Conservation (phyloP, 2,329 filamentous ascomycete species). For the Fusarium haematococcum region DNA sequence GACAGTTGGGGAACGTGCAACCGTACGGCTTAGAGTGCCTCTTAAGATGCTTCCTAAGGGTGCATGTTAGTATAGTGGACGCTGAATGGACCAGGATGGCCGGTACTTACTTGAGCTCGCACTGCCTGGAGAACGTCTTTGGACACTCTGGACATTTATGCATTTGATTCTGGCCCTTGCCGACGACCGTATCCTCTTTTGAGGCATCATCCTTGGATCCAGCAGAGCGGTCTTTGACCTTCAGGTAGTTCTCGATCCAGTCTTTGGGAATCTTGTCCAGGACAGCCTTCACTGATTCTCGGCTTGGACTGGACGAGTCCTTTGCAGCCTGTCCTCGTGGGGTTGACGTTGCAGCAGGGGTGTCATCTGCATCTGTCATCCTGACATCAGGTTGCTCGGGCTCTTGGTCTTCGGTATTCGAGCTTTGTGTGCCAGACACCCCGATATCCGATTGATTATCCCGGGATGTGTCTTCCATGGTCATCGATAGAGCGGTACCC, state of each 20-base stretch:
- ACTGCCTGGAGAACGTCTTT: conserved; percentile 62
- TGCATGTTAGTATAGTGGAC: conserved; percentile 35
- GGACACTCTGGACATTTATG: conserved; percentile 54
- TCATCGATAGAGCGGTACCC: background rate
- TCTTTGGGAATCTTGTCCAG: conserved; percentile 48
- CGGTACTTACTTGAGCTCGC: conserved; percentile 67
- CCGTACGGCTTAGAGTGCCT: conserved; percentile 84
- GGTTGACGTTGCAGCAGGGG: conserved; percentile 2
- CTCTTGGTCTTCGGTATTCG: background rate
- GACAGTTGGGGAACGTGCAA: conserved; percentile 79
- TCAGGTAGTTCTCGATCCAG: conserved; percentile 49
- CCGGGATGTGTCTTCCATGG: conserved; percentile 22
- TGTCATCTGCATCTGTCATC: conserved; percentile 29
- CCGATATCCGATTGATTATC: background rate
- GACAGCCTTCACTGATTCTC: conserved; percentile 33
- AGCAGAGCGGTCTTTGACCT: conserved; percentile 37
- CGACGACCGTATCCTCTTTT: conserved; percentile 14
- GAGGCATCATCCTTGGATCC: conserved; percentile 17
- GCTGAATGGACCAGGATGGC: background rate
- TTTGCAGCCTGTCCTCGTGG: background rate
- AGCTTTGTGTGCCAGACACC: background rate
- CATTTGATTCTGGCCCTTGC: conserved; percentile 26
- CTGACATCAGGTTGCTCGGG: conserved; percentile 31
- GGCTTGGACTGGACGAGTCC: background rate
- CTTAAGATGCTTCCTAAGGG: conserved; percentile 81